These are phyloP conservation scores for Neckera pumila DNA, from an alignment of 225 moss, liverwort and hornwort species.

Conservation along the genomic window DNA sequence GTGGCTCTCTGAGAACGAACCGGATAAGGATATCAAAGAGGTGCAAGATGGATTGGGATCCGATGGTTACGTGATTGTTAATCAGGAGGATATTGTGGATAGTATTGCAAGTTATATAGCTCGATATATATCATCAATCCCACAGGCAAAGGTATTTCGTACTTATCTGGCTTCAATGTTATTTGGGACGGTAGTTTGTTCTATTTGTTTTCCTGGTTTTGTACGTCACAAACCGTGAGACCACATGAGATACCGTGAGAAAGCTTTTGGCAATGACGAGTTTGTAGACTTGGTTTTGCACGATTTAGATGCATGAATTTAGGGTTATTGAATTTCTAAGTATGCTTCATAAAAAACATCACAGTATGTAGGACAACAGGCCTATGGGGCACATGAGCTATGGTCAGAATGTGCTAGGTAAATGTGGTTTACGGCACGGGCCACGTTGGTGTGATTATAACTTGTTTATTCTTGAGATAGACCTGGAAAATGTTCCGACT, in stretches of 20 bases:
- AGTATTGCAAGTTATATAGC: conserved; percentile 91
- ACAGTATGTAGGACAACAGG: neutral
- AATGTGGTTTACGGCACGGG: neutral
- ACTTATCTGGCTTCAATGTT: neutral
- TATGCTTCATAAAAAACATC: neutral
- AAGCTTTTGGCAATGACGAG: neutral
- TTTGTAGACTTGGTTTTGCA: neutral
- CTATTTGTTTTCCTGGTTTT: neutral
- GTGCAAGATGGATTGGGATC: conserved; percentile 72
- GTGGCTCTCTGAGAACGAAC: conserved; percentile 69
- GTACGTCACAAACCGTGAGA: neutral
- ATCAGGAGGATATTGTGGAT: conserved; percentile 92
- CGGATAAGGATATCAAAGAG: conserved; percentile 41
- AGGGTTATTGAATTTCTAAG: neutral
- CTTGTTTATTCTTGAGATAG: neutral
- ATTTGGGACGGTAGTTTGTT: neutral
- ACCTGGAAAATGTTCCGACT: neutral
- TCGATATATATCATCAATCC: conserved; percentile 75
- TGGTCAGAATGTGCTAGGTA: neutral
- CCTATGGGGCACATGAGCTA: neutral
- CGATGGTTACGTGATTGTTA: conserved; percentile 86
- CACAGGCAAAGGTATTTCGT: conserved; percentile 71
- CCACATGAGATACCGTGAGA: neutral
- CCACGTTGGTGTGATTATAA: neutral
- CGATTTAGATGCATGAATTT: neutral